Conservation (phyloP, 1,139 yeast genomes). For the Nadsonia starkeyi-henricii region DNA sequence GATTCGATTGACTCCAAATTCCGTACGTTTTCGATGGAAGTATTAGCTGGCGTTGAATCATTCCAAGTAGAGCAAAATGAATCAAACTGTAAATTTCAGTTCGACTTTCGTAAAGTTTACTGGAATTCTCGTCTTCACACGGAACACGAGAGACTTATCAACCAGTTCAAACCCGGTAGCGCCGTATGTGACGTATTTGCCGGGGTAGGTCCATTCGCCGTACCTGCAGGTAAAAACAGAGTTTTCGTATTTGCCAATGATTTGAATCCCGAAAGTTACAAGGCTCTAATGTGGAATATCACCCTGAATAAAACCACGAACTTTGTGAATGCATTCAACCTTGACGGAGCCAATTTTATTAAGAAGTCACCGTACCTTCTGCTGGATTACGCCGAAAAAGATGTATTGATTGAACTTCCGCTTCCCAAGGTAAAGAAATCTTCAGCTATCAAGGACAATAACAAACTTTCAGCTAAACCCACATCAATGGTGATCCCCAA, state of each 20-base stretch:
- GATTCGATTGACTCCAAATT: constrained; percentile 78
- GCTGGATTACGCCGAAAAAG: constrained; percentile 19
- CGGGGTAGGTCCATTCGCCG: constrained; percentile 96
- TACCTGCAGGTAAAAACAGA: constrained; percentile 83
- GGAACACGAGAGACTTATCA: constrained; percentile 76
- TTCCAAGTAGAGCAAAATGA: constrained; percentile 79
- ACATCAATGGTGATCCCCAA: constrained; percentile 34
- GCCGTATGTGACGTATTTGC: constrained; percentile 94
- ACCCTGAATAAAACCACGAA: constrained; percentile 43
- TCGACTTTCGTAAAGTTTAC: constrained; percentile 86
- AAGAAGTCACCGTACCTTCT: constrained; percentile 42
- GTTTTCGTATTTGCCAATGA: constrained; percentile 84
- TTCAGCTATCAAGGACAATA: not conserved
- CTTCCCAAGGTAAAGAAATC: constrained; percentile 15
- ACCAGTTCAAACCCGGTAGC: constrained; percentile 43
- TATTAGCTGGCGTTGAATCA: constrained; percentile 64
- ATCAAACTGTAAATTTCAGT: constrained; percentile 70
- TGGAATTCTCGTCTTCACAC: constrained; percentile 95
- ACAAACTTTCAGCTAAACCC: constrained; percentile 11
- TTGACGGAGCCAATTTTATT: constrained; percentile 79
- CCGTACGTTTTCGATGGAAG: constrained; percentile 87
- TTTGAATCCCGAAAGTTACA: constrained; percentile 74
- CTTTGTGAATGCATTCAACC: constrained; percentile 51
- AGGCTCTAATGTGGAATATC: constrained; percentile 55
- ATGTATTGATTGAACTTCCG: constrained; percentile 12